These are phyloP conservation scores for Cutaneotrichosporon cutaneum DNA, from an alignment of 1,284 basidiomycete genomes.

Conservation along the genomic window DNA sequence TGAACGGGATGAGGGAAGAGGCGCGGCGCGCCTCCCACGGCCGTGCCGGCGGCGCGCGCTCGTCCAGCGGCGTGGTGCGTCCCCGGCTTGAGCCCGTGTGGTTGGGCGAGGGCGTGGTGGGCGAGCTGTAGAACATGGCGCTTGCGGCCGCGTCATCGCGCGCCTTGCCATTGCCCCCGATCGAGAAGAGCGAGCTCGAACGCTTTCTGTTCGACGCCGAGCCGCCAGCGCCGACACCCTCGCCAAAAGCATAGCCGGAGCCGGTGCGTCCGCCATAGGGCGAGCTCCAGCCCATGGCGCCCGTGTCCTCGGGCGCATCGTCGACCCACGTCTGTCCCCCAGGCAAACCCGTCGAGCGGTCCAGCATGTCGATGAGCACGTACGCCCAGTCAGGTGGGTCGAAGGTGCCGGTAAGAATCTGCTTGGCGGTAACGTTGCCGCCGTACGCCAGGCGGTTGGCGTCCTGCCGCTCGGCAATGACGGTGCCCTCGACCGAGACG, in stretches of 20 bases:
- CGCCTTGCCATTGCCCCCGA: constrained; percentile 15
- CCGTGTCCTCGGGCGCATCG: constrained; percentile 53
- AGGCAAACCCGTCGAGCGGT: constrained; percentile 68
- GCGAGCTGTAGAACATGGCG: constrained; percentile 9
- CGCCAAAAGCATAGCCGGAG: constrained; percentile 46
- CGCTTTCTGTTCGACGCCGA: constrained; percentile 21
- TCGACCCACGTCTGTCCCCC: constrained; percentile 67
- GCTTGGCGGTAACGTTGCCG: constrained; percentile 68
- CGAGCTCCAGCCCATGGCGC: constrained; percentile 43
- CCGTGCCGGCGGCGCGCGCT: constrained; percentile 16
- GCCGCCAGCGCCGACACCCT: constrained; percentile 39
- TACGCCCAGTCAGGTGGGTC: constrained; percentile 74
- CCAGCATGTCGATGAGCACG: constrained; percentile 68
- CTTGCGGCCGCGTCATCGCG: constrained; percentile 1
- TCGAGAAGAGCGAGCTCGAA: constrained; percentile 25
- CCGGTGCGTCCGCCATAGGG: constrained; percentile 3
- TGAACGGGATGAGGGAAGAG: constrained; percentile 39
- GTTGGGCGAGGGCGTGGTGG: background rate
- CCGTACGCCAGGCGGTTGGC: constrained; percentile 79
- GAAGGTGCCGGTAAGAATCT: constrained; percentile 74
- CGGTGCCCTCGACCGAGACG: constrained; percentile 83
- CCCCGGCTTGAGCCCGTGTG: background rate
- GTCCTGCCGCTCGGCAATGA: constrained; percentile 92
- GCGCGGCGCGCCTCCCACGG: constrained; percentile 26
- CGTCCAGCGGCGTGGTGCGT: constrained; percentile 3